Percentiles rank a stretch among this genome's conserved stretches.
Conservation (phyloP, 1,284 basidiomycete genomes). For the Tilletia setariae region DNA sequence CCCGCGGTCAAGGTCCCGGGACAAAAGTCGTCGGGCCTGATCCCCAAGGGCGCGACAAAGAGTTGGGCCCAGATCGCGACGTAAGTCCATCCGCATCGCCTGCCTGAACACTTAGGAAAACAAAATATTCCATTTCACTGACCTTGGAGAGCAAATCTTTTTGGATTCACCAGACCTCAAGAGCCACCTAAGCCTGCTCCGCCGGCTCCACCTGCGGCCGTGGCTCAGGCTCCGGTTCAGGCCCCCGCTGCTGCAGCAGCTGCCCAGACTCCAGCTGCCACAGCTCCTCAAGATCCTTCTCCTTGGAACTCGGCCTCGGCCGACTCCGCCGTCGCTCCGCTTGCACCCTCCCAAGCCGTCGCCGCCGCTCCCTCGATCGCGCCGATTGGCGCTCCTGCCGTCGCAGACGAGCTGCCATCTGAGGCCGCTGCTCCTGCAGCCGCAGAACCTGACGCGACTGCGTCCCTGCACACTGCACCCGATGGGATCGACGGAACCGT, state of each 20-base stretch:
- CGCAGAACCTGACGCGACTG: not conserved
- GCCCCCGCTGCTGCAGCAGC: slow-evolving; percentile 23
- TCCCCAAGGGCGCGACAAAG: slow-evolving; percentile 27
- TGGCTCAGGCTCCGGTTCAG: slow-evolving; percentile 12
- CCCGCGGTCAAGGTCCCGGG: slow-evolving; percentile 37
- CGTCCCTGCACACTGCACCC: not conserved
- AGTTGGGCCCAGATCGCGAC: slow-evolving; percentile 54
- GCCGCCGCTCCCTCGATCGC: slow-evolving; percentile 5
- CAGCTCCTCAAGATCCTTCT: slow-evolving; percentile 12
- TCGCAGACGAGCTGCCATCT: not conserved
- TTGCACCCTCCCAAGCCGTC: slow-evolving; percentile 18
- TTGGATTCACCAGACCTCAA: slow-evolving; percentile 19
- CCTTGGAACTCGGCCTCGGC: not conserved
- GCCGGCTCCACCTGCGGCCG: slow-evolving; percentile 18
- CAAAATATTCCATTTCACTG: no score
- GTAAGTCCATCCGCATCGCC: slow-evolving; percentile 24
- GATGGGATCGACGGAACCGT: no score
- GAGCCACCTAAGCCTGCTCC: slow-evolving; percentile 38
- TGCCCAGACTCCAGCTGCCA: slow-evolving; percentile 17
- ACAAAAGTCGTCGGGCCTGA: not conserved
- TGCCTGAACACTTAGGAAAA: no score
- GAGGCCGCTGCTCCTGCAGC: not conserved
- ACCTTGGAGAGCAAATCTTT: not conserved
- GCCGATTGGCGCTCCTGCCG: not conserved
- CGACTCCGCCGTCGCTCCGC: no score